These are phyloP conservation scores for Knoxdaviesia capensis DNA, from an alignment of 2,329 filamentous ascomycete species.

Conservation along the genomic window DNA sequence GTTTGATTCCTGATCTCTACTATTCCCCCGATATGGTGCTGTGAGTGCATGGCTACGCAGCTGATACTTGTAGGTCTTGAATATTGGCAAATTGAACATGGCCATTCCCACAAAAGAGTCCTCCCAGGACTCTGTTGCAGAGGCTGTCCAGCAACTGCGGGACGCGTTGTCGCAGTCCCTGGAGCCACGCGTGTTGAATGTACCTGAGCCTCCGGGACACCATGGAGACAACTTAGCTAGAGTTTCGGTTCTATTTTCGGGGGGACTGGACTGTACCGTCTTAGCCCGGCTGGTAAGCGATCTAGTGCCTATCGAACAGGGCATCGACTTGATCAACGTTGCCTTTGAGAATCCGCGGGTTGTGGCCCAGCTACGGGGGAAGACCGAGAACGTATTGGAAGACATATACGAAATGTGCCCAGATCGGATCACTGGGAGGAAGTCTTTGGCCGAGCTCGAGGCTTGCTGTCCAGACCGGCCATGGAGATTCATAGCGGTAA, in stretches of 20 bases:
- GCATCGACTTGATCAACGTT: constrained; percentile 81
- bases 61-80: constrained; percentile 29
- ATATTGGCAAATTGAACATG: constrained; percentile 32
- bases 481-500: constrained; percentile 67
- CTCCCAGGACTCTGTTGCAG: constrained; percentile 20
- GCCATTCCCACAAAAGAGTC: constrained; percentile 14
- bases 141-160: constrained; percentile 26
- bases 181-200: constrained; percentile 38
- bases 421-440: constrained; percentile 70
- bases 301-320: constrained; percentile 44
- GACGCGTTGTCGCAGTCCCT: constrained; percentile 38
- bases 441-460: constrained; percentile 57
- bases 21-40: too few species aligned
- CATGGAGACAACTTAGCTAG: constrained; percentile 18
- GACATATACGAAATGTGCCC: constrained; percentile 64
- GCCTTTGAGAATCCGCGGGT: constrained; percentile 86
- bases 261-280: constrained; percentile 81
- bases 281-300: constrained; percentile 67
- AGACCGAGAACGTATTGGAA: constrained; percentile 10
- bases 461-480: constrained; percentile 44
- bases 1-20: constrained; percentile 8
- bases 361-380: constrained; percentile 28
- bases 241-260: constrained; percentile 76
- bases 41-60: background rate
- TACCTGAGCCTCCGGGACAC: constrained; percentile 34